Conservation (phyloP, 805 yeast species). For the Ogataea chonburiensis region DNA sequence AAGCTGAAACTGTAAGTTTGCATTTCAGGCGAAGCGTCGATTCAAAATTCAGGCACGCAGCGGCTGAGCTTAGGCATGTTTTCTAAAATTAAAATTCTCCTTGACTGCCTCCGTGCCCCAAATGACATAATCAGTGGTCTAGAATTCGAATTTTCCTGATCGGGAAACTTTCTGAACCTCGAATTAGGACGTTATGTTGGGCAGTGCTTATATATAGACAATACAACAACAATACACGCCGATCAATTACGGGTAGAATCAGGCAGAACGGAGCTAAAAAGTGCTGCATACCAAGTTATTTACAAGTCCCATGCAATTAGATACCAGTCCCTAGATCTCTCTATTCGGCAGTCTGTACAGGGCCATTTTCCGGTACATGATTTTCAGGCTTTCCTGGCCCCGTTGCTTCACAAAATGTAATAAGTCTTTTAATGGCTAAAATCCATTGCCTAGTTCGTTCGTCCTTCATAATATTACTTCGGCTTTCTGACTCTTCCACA, state of each 20-base stretch:
- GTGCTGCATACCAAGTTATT: no score
- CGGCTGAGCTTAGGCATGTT: constrained; percentile 5
- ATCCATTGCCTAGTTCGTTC: constrained; percentile 77
- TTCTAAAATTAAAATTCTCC: constrained; percentile 4
- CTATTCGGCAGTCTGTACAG: no score
- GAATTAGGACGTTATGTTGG: no score
- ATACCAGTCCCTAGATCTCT: no score
- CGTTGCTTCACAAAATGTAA: constrained; percentile 49
- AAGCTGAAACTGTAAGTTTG: no score
- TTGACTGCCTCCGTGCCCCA: neutral
- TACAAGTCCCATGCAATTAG: no score
- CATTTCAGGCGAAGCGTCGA: no score
- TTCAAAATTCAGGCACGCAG: constrained; percentile 7
- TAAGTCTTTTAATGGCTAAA: constrained; percentile 66
- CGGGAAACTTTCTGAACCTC: constrained; percentile 2
- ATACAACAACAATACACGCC: no score
- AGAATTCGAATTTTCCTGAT: constrained; percentile 8
- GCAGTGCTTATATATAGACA: no score
- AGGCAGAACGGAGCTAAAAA: no score
- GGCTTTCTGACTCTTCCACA: constrained; percentile 39
- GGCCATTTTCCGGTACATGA: no score
- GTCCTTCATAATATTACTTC: constrained; percentile 76
- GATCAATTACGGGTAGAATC: no score
- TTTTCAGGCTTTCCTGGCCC: neutral
- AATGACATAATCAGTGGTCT: constrained; percentile 11